Base-by-base conservation (phyloP, 176 grass and related monocot genomes). In the Hsuehochloa calcarea region DNA sequence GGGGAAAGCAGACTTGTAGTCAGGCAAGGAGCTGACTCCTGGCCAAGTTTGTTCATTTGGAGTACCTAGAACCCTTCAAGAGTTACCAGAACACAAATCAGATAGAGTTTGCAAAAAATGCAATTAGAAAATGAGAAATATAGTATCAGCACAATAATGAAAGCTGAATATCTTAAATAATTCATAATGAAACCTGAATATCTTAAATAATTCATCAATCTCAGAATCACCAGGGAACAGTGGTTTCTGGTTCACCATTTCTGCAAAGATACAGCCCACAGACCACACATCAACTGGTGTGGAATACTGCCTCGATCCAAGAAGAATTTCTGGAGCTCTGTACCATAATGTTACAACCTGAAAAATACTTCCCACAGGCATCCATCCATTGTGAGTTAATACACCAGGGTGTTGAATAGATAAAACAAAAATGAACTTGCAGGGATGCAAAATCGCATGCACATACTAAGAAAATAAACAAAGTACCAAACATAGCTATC, bases 271-370 rank as follows among this genome's bases (percentile, higher is more conserved):
- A 89, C 95, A 97, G 19, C 95, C 95, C 40, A 94, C 95, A 19
- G 95, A 97, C 95, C 95, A 97, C 20, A 97, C 86, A 89, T 97
- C 95, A 67, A 97, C 95, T 45, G 95, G 95, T 47, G 95, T 94
- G 13, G 95, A 97, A 88, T 97, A 97, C 79, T 93, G 90, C 75
- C 92, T 84, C 0, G 95, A 86, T 58, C 95, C 95, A 31, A 97
- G 92, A 78, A 97, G 88, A 55, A 97, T 94, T 86, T 97, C 95
- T 71, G 95, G 95, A 78, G 95, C 92, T 84, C 95, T 91, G 77
- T 97, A 97, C 95, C 95, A 97, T 45, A 97, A 90, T 25, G 95
- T 97, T 59, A 97, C 95, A 22, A 97, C 95, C 95, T 97, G 86
- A 88, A 90, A 91, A 83, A 68, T 74, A 76, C 64, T 80, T 62